These are phyloP conservation scores for Vanrija pseudolonga DNA, from an alignment of 1,284 basidiomycete species.

Conservation along the genomic window DNA sequence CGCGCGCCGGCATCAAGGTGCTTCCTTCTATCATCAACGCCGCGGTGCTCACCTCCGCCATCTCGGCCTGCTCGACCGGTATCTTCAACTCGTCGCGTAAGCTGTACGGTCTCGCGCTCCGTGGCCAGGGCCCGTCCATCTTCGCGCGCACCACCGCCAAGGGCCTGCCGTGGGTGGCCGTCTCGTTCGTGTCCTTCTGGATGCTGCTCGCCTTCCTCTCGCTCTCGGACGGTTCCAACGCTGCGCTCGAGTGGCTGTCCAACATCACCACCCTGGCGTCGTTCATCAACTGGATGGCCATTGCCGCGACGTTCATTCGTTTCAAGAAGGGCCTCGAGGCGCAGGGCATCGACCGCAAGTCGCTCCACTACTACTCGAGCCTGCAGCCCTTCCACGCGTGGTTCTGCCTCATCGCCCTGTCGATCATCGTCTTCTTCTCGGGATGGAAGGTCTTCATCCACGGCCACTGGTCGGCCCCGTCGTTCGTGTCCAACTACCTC, in stretches of 20 bases:
- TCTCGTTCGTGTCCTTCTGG: conserved; percentile 34
- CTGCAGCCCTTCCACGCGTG: conserved; percentile 3
- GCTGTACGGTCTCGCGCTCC: conserved; percentile 72
- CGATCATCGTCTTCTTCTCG: conserved; percentile 24
- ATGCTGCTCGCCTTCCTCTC: conserved; percentile 56
- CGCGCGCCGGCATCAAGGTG: conserved; percentile 65
- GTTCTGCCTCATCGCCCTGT: conserved; percentile 15
- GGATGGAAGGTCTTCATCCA: conserved; percentile 24
- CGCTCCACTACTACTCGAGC: conserved; percentile 15
- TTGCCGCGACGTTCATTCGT: conserved; percentile 28
- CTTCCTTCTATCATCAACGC: conserved; percentile 80
- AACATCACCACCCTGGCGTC: conserved; percentile 16
- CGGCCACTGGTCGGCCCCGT: conserved; percentile 34
- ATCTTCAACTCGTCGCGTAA: conserved; percentile 77
- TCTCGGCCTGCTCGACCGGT: conserved; percentile 79
- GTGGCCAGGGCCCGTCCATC: conserved; percentile 70
- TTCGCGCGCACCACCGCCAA: conserved; percentile 63
- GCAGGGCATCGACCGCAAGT: conserved; percentile 26
- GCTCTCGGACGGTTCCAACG: conserved; percentile 49
- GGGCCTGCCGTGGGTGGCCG: conserved; percentile 65
- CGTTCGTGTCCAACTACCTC: conserved; percentile 30
- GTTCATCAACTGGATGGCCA: conserved; percentile 19
- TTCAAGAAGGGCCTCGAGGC: conserved; percentile 26
- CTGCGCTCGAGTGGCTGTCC: conserved; percentile 15
- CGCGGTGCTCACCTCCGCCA: conserved; percentile 74